phyloP scores from a whole-genome alignment of 345 rosid genomes.

The Citrus sp. region DNA sequence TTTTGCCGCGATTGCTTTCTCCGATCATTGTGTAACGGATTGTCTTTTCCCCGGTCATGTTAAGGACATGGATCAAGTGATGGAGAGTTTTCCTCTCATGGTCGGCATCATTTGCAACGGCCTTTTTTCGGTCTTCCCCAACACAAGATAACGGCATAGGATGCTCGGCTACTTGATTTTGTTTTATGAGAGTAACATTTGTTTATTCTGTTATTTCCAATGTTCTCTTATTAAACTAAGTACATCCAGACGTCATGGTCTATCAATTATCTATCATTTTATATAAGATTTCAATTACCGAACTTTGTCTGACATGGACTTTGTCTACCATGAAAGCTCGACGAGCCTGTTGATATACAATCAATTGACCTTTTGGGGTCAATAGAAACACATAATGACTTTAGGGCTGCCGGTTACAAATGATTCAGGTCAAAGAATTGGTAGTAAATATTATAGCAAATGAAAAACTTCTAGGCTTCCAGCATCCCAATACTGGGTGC shows the following conservation, averaged over 20 bases:
- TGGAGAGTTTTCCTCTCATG: constrained; percentile 54
- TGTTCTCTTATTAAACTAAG: too few species aligned
- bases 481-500: background rate
- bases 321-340: background rate
- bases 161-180: constrained; percentile 27
- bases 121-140: constrained; percentile 40
- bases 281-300: background rate
- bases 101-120: constrained; percentile 38
- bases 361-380: background rate
- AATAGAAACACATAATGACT: background rate
- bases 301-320: background rate
- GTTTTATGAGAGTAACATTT: background rate
- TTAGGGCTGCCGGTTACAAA: background rate
- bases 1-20: constrained; percentile 34
- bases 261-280: background rate
- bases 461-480: background rate
- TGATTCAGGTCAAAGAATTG: background rate
- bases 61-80: constrained; percentile 47
- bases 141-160: constrained; percentile 44
- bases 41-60: constrained; percentile 39
- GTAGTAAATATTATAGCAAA: background rate
- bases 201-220: too few species aligned
- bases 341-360: background rate
- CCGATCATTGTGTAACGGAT: constrained; percentile 38
- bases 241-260: background rate